Evolutionary conservation across 2,329 filamentous ascomycete species (phyloP).

Genomic region (Thielaviopsis punctulata): DNA sequence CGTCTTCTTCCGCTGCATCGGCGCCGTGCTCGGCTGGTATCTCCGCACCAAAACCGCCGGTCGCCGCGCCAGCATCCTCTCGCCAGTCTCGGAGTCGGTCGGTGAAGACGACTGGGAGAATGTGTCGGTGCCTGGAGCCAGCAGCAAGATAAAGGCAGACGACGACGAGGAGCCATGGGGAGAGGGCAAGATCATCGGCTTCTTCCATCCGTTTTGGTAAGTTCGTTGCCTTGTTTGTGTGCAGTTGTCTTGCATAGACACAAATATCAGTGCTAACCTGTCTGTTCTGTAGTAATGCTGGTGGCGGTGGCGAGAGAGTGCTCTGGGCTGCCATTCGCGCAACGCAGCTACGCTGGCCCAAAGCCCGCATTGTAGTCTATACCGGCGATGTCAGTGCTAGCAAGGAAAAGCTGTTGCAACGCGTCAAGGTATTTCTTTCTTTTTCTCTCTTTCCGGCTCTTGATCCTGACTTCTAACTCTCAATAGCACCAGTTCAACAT

Average conservation of each 20-base stretch:
- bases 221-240: conserved; percentile 14
- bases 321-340: conserved; percentile 90
- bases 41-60: conserved; percentile 46
- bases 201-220: conserved; percentile 96
- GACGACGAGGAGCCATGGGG: conserved; percentile 38
- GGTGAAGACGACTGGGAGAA: conserved; percentile 54
- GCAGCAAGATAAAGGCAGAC: background rate
- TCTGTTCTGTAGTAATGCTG: conserved; percentile 60
- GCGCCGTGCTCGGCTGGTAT: conserved; percentile 38
- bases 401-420: conserved; percentile 60
- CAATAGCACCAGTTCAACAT: conserved; percentile 77
- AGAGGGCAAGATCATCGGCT: conserved; percentile 64
- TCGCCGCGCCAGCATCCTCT: conserved; percentile 39
- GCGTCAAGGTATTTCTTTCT: conserved; percentile 45
- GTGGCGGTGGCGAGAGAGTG: conserved; percentile 86
- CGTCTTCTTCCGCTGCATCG: conserved; percentile 22
- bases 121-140: conserved; percentile 25
- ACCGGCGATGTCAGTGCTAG: conserved; percentile 84
- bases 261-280: background rate
- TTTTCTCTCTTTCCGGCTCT: background rate
- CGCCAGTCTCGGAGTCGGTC: conserved; percentile 20
- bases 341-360: conserved; percentile 76
- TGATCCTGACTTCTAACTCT: conserved; percentile 10
- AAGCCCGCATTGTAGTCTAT: conserved; percentile 80
- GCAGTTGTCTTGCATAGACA: too few relatives aligned